These are phyloP conservation scores for Baudoinia panamericana DNA, from an alignment of 495 filamentous ascomycete species.

Conservation along the genomic window DNA sequence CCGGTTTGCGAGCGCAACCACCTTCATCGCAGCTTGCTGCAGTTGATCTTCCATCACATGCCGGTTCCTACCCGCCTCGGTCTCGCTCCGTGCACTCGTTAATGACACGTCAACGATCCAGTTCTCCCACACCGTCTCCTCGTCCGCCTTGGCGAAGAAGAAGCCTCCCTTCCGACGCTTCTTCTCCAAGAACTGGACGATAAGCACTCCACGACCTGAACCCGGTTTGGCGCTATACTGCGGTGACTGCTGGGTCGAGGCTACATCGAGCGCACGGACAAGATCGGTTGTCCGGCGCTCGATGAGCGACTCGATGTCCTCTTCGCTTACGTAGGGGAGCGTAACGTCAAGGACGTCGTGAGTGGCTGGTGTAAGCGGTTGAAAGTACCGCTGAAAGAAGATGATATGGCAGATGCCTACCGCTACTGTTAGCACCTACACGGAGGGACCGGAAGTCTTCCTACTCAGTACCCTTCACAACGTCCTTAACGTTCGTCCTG, in stretches of 20 bases:
- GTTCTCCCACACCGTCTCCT: conserved; percentile 92
- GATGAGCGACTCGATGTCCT: conserved; percentile 82
- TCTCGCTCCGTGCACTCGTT: conserved; percentile 71
- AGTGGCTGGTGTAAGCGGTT: conserved; percentile 65
- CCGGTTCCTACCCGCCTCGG: conserved; percentile 31
- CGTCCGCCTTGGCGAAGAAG: conserved; percentile 71
- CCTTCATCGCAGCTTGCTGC: conserved; percentile 73
- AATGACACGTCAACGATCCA: conserved; percentile 90
- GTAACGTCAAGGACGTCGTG: conserved; percentile 88
- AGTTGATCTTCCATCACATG: conserved; percentile 78
- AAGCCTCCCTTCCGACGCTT: conserved; percentile 54
- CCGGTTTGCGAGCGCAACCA: conserved; percentile 66
- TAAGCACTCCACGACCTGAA: conserved; percentile 52
- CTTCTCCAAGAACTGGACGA: conserved; percentile 92
- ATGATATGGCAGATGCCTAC: conserved; percentile 88
- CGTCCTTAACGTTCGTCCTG: conserved; percentile 55
- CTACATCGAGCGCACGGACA: conserved; percentile 43
- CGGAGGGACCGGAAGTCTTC: no score
- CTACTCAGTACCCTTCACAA: conserved; percentile 87
- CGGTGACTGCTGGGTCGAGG: conserved; percentile 31
- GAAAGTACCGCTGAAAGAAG: conserved; percentile 98
- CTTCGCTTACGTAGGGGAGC: conserved; percentile 75
- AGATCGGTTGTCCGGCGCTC: conserved; percentile 70
- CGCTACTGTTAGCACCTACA: conserved; percentile 1
- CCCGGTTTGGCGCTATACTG: conserved; percentile 21